phyloP scores from a whole-genome alignment of 2,329 filamentous ascomycete species.

The Ophiosphaerella korrae region DNA sequence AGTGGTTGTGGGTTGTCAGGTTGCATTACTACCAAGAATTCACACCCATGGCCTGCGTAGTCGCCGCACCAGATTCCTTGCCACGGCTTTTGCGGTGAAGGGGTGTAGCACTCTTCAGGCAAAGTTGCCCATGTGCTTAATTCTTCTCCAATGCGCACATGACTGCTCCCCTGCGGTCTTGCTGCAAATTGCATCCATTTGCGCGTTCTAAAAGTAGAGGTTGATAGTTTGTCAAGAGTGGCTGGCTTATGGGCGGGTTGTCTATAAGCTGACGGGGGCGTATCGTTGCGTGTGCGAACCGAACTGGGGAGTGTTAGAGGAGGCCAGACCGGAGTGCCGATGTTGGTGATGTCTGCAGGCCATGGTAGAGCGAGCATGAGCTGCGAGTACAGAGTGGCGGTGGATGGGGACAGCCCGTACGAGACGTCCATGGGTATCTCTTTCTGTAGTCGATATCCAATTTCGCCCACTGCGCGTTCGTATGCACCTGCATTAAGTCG shows the following conservation, averaged over 20 bases:
- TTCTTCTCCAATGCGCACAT: constrained; percentile 56
- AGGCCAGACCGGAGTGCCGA: constrained; percentile 68
- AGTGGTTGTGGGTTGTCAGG: constrained; percentile 58
- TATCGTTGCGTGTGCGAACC: constrained; percentile 60
- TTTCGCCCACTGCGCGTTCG: constrained; percentile 21
- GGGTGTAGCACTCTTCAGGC: constrained; percentile 75
- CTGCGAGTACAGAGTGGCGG: constrained; percentile 62
- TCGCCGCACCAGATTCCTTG: constrained; percentile 93
- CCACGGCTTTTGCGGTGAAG: constrained; percentile 79
- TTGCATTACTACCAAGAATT: constrained; percentile 84
- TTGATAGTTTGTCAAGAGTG: constrained; percentile 64
- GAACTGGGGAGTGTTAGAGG: constrained; percentile 70
- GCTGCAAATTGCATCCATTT: constrained; percentile 73
- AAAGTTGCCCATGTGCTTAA: constrained; percentile 73
- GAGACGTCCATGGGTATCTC: constrained; percentile 58
- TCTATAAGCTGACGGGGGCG: constrained; percentile 50
- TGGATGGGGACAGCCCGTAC: constrained; percentile 17
- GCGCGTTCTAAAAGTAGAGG: constrained; percentile 73
- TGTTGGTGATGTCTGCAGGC: constrained; percentile 50
- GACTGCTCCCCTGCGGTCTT: constrained; percentile 31
- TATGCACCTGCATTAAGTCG: constrained; percentile 46
- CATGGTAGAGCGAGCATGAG: constrained; percentile 67
- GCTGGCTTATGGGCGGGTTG: constrained; percentile 57
- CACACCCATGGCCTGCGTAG: constrained; percentile 84
- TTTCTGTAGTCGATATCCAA: constrained; percentile 52